Conservation (phyloP, 768 basidiomycete species). For the Inosperma sp. region DNA sequence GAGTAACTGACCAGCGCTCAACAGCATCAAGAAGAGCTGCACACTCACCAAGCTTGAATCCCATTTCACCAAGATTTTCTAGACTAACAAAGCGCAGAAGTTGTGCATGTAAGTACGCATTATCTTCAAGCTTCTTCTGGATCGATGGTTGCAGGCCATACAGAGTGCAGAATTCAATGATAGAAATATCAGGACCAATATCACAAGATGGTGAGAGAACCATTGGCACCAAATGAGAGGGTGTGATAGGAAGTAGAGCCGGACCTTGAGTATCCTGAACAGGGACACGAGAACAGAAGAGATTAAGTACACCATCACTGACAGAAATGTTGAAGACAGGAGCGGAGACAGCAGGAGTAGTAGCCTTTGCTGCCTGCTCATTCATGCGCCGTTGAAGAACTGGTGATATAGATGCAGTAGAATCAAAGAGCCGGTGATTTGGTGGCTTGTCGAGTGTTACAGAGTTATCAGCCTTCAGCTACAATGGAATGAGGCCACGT, state of each 20-base stretch:
- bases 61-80: not conserved
- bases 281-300: not conserved
- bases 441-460: too few species aligned
- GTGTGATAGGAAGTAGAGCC: not conserved
- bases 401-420: not conserved
- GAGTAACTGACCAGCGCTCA: not conserved
- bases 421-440: not conserved
- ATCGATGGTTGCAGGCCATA: not conserved
- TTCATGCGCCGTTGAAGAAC: conserved; percentile 15
- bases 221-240: not conserved
- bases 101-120: not conserved
- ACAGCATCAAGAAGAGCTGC: not conserved
- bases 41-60: conserved; percentile 1
- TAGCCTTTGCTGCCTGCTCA: conserved; percentile 11
- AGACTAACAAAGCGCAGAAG: not conserved
- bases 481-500: too few species aligned
- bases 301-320: not conserved
- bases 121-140: not conserved
- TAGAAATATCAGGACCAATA: not conserved
- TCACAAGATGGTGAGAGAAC: conserved; percentile 8
- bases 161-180: not conserved
- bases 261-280: not conserved
- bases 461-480: too few species aligned
- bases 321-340: conserved; percentile 11
- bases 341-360: not conserved